Percentiles rank a stretch among this genome's conserved stretches.
Evolutionary conservation across 768 basidiomycete species (phyloP).

Genomic region (Hypsizygus marmoreus): DNA sequence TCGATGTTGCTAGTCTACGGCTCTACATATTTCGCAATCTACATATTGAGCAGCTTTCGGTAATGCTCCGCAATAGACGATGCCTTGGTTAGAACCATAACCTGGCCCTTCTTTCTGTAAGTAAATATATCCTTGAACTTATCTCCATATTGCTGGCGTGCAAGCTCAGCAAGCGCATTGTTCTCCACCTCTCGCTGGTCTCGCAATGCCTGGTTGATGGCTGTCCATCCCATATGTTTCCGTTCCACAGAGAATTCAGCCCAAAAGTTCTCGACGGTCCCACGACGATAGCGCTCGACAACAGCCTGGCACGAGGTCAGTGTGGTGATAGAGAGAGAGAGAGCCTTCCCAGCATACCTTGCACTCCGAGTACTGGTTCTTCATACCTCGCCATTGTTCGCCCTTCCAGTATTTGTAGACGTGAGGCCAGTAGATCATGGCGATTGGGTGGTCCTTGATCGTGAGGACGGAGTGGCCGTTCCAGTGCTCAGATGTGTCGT

Average conservation of each 20-base stretch:
- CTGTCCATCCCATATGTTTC: conserved; percentile 1
- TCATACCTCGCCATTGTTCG: not conserved
- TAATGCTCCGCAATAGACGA: conserved; percentile 3
- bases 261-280: conserved; percentile 1
- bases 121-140: conserved; percentile 1
- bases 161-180: not conserved
- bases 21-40: too few relatives aligned
- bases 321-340: too few relatives aligned
- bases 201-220: not conserved
- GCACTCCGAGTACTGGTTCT: not conserved
- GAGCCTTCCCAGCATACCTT: conserved; percentile 3
- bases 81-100: not conserved
- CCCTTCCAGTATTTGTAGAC: conserved; percentile 9
- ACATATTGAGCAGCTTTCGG: too few relatives aligned
- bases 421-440: conserved; percentile 21
- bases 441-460: conserved; percentile 15
- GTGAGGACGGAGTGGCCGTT: conserved; percentile 13
- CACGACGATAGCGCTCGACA: not conserved
- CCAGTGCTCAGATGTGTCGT: conserved; percentile 24
- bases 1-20: not conserved
- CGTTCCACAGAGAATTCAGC: conserved; percentile 1
- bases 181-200: conserved; percentile 1
- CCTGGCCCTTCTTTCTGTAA: not conserved
- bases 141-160: not conserved
- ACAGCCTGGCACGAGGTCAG: too few relatives aligned